Evolutionary conservation across 306 rosid species (phyloP), one percentile per base, ranked within the genome.

Genomic region (Quercus gilva): DNA sequence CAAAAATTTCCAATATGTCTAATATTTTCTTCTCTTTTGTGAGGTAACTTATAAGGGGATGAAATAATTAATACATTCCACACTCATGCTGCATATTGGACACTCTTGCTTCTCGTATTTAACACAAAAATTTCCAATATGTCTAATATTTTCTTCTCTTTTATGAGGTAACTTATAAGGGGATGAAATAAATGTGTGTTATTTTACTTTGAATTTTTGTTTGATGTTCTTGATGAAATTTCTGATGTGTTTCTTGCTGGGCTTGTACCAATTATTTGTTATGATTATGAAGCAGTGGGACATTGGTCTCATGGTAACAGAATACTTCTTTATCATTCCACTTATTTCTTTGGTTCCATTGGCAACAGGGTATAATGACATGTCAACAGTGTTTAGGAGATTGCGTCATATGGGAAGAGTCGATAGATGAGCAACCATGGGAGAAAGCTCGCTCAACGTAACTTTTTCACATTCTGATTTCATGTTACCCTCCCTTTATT

Each of bases 331-430:
- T 63, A 53, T 45, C 49, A 53, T 73, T 69, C 49, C 13, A 19
- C 2, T 57, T 23, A 78, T 68, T 76, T 74, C 59, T 52, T 81
- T 6, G 58, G 37, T 69, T 70, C 73, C 55, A 51, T 20, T 87
- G 53, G 75, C 55, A 72, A 79, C 86, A 94, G 97, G 99, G 99
- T 60, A 87, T 91, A 76, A 83, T 89, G 88, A 91, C 95, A 69
- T 94, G 99, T 85, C 92, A 59, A 77, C 94, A 92, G 76, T 94
- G 97, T 77, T 86, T 80, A 69, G 99, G 99, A 73, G 97, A 92
- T 76, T 81, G 99, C 74, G 97, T 94, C 79, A 92, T 89, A 86
- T 94, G 99, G 97, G 97, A 94, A 82, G 99, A 94, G 84, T 87
- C 97, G 1, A 94, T 94, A 67, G 97, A 94, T 78, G 99, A 94